Evolutionary conservation across 148 eudicot species (phyloP).

Genomic region (Euryodendron excelsum): DNA sequence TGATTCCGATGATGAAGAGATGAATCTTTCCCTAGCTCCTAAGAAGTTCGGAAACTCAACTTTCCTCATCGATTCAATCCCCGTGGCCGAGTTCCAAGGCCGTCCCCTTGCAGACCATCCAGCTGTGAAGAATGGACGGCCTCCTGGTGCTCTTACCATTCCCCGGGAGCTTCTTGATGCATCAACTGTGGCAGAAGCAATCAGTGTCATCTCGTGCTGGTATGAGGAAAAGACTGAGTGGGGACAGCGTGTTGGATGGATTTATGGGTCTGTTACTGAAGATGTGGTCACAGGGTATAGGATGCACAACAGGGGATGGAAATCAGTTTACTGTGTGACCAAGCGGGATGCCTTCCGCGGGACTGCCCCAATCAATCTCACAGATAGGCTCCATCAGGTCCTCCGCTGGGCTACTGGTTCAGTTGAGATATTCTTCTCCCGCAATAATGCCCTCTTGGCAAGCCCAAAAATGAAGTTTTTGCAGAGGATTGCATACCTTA

Average conservation of each 20-base stretch:
- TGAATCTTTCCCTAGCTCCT: slow-evolving; percentile 66
- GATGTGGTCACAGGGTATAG: slow-evolving; percentile 93
- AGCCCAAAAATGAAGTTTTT: slow-evolving; percentile 81
- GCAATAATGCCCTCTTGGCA: slow-evolving; percentile 83
- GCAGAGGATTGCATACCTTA: slow-evolving; percentile 84
- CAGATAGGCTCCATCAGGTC: slow-evolving; percentile 91
- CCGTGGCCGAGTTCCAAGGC: slow-evolving; percentile 84
- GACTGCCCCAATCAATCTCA: slow-evolving; percentile 87
- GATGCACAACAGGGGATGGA: slow-evolving; percentile 97
- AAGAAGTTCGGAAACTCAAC: slow-evolving; percentile 85
- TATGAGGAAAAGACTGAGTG: slow-evolving; percentile 95
- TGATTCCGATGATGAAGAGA: slow-evolving; percentile 70
- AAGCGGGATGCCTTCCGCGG: slow-evolving; percentile 92
- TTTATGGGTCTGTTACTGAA: slow-evolving; percentile 91
- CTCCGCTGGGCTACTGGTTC: slow-evolving; percentile 97
- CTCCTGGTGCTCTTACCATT: slow-evolving; percentile 88
- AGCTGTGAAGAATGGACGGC: slow-evolving; percentile 81
- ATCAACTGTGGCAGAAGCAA: slow-evolving; percentile 80
- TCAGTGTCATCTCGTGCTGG: slow-evolving; percentile 87
- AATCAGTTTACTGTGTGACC: slow-evolving; percentile 76
- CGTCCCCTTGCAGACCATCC: slow-evolving; percentile 92
- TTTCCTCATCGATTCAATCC: slow-evolving; percentile 72
- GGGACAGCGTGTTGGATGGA: slow-evolving; percentile 93
- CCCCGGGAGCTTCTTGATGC: slow-evolving; percentile 79
- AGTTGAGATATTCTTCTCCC: slow-evolving; percentile 88